Evolutionary conservation across 768 basidiomycete species (phyloP), one percentile per base, ranked within the genome.

Genomic region (Daedaleopsis nitida): DNA sequence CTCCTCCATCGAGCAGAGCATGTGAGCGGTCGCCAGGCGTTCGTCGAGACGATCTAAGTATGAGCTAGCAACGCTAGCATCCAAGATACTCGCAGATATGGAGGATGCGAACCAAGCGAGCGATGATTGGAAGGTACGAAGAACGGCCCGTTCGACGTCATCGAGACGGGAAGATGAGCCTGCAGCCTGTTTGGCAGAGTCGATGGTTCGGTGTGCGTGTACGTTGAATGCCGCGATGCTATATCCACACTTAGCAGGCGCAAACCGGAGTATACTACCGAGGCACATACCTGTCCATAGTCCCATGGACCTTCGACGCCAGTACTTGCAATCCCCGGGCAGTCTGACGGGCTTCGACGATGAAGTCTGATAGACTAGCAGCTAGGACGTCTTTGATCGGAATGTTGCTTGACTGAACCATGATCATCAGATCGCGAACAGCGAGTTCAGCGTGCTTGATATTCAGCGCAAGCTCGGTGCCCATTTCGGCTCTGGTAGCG

Each of bases 391-490:
- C 86, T 55, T 78, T 84, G n/a, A 82, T 81, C 58, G 76, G 81
- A 67, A 92, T 70, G 19, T 86, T 76, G 70, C 91, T 92, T 57
- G 80, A 73, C 13, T 79, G 80, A 16, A 92, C 85, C 23, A 89
- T 75, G 7, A 82, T 78, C 8, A 81, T 75, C 56, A 92, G 77
- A 69, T 92, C 91, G 23, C 73, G 76, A 1, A 86, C 88, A 11
- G 89, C 91, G 81, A 91, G 85, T 65, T 91, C 86, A 11, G 89
- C 86, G 70, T 85, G 87, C 73, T 89, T 85, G 64, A 92, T 81
- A 55, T 89, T 83, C 47, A 89, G 67, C 5, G 88, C 83, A 39
- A 92, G 69, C 6, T 78, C 79, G 0, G 85, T 82, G 1, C 83
- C 81, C 1, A 85, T 84, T 79, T 77, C 0, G 86, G 78, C 50